Percentiles rank a stretch among this genome's conserved stretches.
These are phyloP conservation scores for Colletotrichum euphorbiae DNA, from an alignment of 2,329 filamentous ascomycete genomes.

Conservation along the genomic window DNA sequence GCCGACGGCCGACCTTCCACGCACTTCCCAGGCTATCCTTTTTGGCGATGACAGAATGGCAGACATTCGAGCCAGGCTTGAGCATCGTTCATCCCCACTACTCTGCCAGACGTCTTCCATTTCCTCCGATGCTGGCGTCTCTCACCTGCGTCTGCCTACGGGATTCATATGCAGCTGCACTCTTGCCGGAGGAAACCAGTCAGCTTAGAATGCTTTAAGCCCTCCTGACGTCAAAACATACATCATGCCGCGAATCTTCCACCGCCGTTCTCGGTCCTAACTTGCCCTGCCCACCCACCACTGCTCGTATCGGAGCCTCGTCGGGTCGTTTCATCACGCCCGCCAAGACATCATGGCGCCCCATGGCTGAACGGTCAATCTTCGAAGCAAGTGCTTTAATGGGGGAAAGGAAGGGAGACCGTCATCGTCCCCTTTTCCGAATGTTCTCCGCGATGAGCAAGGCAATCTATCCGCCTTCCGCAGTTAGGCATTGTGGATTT, in stretches of 20 bases:
- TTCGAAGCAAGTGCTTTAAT: constrained; percentile 21
- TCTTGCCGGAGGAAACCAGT: background rate
- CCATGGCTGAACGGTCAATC: constrained; percentile 31
- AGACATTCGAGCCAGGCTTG: constrained; percentile 24
- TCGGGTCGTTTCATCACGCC: constrained; percentile 17
- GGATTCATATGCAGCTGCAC: background rate
- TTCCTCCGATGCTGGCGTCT: background rate
- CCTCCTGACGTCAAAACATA: constrained; percentile 36
- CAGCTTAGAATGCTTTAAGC: constrained; percentile 34
- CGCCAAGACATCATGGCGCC: constrained; percentile 33
- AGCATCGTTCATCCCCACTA: constrained; percentile 19
- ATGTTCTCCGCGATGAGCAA: constrained; percentile 21
- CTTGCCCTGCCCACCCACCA: constrained; percentile 9
- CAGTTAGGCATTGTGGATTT: constrained; percentile 17
- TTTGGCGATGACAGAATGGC: constrained; percentile 26
- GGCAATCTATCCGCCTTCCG: constrained; percentile 6
- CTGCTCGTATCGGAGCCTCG: constrained; percentile 34
- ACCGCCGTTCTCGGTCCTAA: background rate
- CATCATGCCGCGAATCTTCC: background rate
- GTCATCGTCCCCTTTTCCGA: constrained; percentile 32
- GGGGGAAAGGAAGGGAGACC: background rate
- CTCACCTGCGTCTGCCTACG: background rate
- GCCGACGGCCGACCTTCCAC: constrained; percentile 6
- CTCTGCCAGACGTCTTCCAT: background rate
- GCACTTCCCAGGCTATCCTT: constrained; percentile 5